Evolutionary conservation across 2,329 filamentous ascomycete species (phyloP), one percentile per base, ranked within the genome.

Genomic region (Arthrobotrys megalospora): DNA sequence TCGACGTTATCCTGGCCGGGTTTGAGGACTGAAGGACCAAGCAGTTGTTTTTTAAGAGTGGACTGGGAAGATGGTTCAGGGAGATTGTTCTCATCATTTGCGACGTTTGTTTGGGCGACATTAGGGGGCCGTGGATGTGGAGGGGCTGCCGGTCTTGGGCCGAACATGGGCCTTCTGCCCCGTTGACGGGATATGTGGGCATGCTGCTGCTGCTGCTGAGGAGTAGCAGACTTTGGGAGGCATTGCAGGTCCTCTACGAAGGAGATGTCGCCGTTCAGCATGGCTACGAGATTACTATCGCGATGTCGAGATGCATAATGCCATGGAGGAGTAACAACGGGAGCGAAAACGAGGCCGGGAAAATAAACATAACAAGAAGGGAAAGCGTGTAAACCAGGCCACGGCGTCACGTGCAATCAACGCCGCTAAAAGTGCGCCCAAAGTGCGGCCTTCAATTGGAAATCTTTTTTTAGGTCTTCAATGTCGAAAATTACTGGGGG

Each of bases 1-100:
- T 99, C 93, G n/a, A 98, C 95, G 14, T 89, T 88, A 82, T 97
- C 93, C 83, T 98, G 94, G 1, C 96, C 96, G 34, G 94, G 93
- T 84, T 99, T 99, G 21, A 94, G 95, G 66, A 98, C 86, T 5
- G 94, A 97, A 0, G 94, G 95, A 0, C 96, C 96, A 0, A 98
- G 87, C 0, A 98, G 88, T 21, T 79, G 76, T 52, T 69, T 72
- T 47, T 79, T 79, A 34, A 79, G 63, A 65, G 70, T 75, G 43
- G 70, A 73, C 34, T 72, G 68, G 14, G 68, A 72, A 16, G 68
- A 52, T 58, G 52, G 52, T 50, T 41, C 47, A 12, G 68, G 62
- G 38, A 43, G 34, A 45, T 75, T 75, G 41, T 60, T 60, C 19
- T 43, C 36, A 60, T 43, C 36, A 14, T 68, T 28, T 28, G 38